phyloP scores from a whole-genome alignment of 768 basidiomycete species.

The Pholiota microspora region DNA sequence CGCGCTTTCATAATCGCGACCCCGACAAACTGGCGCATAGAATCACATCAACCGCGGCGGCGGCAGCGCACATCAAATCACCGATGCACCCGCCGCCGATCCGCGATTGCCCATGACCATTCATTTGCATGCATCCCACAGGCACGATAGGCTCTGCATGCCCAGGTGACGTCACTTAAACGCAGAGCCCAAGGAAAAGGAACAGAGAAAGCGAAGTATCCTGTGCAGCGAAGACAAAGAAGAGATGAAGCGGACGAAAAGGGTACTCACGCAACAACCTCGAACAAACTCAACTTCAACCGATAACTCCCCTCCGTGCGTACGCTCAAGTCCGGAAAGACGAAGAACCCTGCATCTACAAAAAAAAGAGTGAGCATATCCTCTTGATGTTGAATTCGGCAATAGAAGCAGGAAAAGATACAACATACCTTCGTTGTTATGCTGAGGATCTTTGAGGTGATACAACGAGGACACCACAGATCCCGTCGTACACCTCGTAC shows the following conservation, averaged over 20 bases:
- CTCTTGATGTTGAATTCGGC: neutral
- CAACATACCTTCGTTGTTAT: constrained; percentile 42
- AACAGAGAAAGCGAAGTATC: neutral
- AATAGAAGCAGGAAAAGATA: neutral
- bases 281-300: constrained; percentile 71
- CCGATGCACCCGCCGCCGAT: too few species aligned
- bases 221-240: neutral
- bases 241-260: neutral
- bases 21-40: too few species aligned
- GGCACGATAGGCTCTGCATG: too few species aligned
- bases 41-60: too few species aligned
- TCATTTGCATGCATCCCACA: too few species aligned
- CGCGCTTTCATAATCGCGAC: too few species aligned
- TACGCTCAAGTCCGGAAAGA: constrained; percentile 93
- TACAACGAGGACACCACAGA: constrained; percentile 89
- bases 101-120: too few species aligned
- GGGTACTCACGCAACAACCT: constrained; percentile 81
- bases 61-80: too few species aligned
- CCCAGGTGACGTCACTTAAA: neutral
- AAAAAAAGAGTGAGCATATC: constrained; percentile 25
- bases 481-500: constrained; percentile 89
- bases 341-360: constrained; percentile 88
- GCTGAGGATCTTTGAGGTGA: constrained; percentile 76
- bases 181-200: neutral
- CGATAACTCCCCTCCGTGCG: constrained; percentile 90